A percentile compares a stretch with the other conserved stretches of the same genome.
Evolutionary conservation across 208 protist genomes (phyloP).

Genomic region (Entamoeba moshkovskii): DNA sequence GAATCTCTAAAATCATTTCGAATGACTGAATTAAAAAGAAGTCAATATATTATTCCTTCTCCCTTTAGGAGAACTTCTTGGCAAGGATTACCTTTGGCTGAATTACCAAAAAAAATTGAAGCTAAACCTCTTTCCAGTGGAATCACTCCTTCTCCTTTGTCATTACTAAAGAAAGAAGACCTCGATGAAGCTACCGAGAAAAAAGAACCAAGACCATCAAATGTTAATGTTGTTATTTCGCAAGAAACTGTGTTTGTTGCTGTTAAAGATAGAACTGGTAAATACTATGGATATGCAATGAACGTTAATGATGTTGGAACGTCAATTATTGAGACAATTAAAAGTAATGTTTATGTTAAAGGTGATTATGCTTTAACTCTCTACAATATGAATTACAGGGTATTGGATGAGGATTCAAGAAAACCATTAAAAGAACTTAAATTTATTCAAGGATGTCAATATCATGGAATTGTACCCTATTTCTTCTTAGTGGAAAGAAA

Average conservation of each 20-base stretch:
- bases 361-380: neutral
- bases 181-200: neutral
- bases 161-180: neutral
- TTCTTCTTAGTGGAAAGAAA: neutral
- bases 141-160: neutral
- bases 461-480: neutral
- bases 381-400: neutral
- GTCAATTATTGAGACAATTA: neutral
- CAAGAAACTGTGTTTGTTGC: neutral
- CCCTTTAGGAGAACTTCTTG: neutral
- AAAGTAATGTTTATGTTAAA: neutral
- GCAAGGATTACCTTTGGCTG: neutral
- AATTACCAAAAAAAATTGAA: neutral
- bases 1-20: neutral
- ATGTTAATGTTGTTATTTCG: neutral
- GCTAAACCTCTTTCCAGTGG: neutral
- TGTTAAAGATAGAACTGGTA: neutral
- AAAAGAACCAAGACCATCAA: neutral
- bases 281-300: neutral
- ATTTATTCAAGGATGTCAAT: neutral
- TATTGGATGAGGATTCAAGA: neutral
- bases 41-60: neutral
- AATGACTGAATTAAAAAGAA: neutral
- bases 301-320: neutral
- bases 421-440: neutral